Base-by-base conservation (phyloP, 768 basidiomycete genomes). In the Royoungia palumana region DNA sequence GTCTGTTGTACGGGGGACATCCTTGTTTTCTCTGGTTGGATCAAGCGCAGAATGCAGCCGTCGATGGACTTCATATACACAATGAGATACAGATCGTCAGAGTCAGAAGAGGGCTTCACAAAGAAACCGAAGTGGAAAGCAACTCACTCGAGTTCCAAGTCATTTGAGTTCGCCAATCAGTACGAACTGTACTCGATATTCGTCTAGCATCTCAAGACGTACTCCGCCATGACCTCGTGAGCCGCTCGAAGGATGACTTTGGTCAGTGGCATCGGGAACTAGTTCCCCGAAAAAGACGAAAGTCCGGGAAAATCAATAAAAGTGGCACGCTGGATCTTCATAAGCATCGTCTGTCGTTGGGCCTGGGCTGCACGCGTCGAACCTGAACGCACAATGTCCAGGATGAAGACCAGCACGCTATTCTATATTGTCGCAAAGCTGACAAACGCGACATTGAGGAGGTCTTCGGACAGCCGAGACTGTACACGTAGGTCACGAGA, bases 211-310 rank as follows among this genome's bases (percentile, higher is more conserved):
- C 43, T 73, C 21, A 60, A 56, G 1, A 77, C 77, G 32, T 71
- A 79, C 49, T 78, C 77, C 6, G 76, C 78, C 78, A 80, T 79
- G 44, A 80, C 75, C 36, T 72, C 67, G 55, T 73, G 65, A 0
- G 75, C 77, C 56, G 72, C 72, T 38, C 71, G 76, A 76, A 4
- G 78, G 80, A 51, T 80, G 77, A 6, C 78, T 78, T 5, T 28
- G 49, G 7, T 38, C 20, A 28, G 39, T 6, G 14, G 25, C 4
- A 6, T 19, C 14, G 46, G 12, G 2, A 9, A 43, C 44, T 21
- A 57, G 45, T 9, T 17, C 37, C 2, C 24, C n/a, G n/a, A 25
- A 2, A 28, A 10, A 1, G 19, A 27, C n/a, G 1, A 13, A 42
- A 44, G n/a, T 21, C 3, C 4, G 2, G 30, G 14, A 11, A 32